These are phyloP conservation scores for Vaucheria bursata DNA, from an alignment of 352 stramenopile species.

Conservation along the genomic window DNA sequence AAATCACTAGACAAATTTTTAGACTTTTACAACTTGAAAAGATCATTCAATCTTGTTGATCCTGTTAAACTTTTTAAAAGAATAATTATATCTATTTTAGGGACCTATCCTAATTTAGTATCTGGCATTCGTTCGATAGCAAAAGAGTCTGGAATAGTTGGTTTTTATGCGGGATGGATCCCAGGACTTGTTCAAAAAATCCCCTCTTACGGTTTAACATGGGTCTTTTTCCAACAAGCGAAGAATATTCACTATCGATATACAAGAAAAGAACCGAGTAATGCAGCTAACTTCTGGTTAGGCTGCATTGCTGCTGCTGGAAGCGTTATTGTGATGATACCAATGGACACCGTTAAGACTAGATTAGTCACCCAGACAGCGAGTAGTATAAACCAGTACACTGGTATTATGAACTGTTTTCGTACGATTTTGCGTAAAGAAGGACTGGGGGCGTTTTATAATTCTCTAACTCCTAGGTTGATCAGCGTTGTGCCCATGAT, in stretches of 20 bases:
- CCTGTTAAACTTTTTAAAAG: too few relatives aligned
- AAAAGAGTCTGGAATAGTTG: conserved; percentile 52
- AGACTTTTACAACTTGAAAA: too few relatives aligned
- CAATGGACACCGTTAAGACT: conserved; percentile 65
- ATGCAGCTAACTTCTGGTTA: conserved; percentile 71
- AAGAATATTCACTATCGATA: conserved; percentile 55
- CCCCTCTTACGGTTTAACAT: conserved; percentile 69
- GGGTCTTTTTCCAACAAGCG: conserved; percentile 71
- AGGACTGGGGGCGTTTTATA: conserved; percentile 62
- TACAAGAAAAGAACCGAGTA: conserved; percentile 52
- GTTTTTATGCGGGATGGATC: conserved; percentile 70
- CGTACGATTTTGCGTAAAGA: conserved; percentile 60
- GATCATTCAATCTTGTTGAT: too few relatives aligned
- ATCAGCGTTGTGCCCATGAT: conserved; percentile 74
- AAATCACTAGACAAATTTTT: too few relatives aligned
- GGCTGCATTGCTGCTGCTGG: conserved; percentile 63
- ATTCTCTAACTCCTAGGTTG: conserved; percentile 62
- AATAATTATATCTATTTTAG: conserved; percentile 70
- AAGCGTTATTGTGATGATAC: conserved; percentile 71
- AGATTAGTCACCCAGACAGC: conserved; percentile 64
- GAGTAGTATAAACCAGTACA: conserved; percentile 56
- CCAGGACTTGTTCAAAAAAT: conserved; percentile 70
- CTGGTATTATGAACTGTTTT: conserved; percentile 68
- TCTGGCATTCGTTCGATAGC: conserved; percentile 37
- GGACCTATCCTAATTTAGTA: conserved; percentile 53